A percentile compares a stretch with the other conserved stretches of the same genome.
These are phyloP conservation scores for Epichloe brachyelytri DNA, from an alignment of 2,329 filamentous ascomycete species.

Conservation along the genomic window DNA sequence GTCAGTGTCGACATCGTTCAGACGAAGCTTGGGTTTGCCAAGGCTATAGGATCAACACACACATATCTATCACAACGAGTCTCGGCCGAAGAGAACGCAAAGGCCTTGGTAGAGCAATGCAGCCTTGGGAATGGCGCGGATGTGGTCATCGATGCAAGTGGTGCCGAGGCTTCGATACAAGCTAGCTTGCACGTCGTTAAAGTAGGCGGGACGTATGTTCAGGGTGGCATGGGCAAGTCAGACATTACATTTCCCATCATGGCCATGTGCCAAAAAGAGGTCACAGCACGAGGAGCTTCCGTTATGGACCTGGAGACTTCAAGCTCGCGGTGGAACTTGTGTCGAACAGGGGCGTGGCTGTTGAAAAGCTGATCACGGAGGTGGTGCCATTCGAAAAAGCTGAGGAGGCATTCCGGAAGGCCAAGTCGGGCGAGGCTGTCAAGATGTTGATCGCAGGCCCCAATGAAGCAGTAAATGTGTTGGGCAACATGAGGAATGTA, in stretches of 20 bases:
- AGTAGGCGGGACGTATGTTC: too few relatives aligned
- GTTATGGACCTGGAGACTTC: constrained; percentile 82
- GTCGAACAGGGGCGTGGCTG: constrained; percentile 55
- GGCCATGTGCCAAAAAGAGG: constrained; percentile 77
- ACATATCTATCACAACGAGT: constrained; percentile 51
- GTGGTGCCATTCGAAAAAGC: constrained; percentile 70
- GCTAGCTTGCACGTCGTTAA: constrained; percentile 38
- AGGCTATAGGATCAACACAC: constrained; percentile 57
- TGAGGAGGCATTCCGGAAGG: constrained; percentile 74
- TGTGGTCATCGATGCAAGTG: constrained; percentile 67
- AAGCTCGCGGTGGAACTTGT: constrained; percentile 69
- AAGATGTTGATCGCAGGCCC: constrained; percentile 56
- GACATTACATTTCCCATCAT: constrained; percentile 46
- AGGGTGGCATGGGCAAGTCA: too few relatives aligned
- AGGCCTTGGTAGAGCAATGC: constrained; percentile 48
- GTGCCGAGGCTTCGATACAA: constrained; percentile 68
- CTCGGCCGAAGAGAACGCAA: constrained; percentile 61
- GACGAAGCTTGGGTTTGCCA: constrained; percentile 66
- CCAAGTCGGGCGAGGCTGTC: constrained; percentile 68
- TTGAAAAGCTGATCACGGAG: constrained; percentile 68
- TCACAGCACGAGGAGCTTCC: constrained; percentile 75
- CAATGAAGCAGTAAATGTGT: constrained; percentile 29
- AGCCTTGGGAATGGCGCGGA: constrained; percentile 57
- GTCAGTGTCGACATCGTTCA: constrained; percentile 79
- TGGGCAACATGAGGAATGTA: too few relatives aligned